Conservation (phyloP, 257 asterid genomes). For the Osmanthus fragrans region DNA sequence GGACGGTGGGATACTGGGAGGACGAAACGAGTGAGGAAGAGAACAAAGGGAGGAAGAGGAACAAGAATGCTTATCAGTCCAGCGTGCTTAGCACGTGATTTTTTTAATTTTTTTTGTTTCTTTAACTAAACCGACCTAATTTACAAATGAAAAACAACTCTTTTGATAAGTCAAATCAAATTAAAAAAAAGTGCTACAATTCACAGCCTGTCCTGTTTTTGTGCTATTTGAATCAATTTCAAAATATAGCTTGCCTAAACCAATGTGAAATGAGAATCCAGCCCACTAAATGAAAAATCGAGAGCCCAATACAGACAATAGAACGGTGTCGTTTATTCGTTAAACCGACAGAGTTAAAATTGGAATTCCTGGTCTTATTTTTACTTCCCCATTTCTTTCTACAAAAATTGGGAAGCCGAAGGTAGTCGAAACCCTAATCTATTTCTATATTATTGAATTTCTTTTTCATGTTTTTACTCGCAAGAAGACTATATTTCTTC, state of each 20-base stretch:
- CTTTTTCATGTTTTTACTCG: background rate
- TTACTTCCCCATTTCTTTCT: background rate
- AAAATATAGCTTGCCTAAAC: background rate
- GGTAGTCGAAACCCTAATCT: background rate
- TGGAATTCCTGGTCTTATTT: background rate
- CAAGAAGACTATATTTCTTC: background rate
- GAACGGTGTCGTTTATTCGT: no score
- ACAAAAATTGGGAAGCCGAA: background rate
- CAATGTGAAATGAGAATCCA: background rate
- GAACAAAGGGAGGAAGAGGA: background rate
- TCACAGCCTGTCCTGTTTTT: background rate
- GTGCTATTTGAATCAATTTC: background rate
- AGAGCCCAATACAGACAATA: no score
- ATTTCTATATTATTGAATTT: background rate
- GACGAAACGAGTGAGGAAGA: constrained; percentile 10
- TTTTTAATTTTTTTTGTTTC: background rate
- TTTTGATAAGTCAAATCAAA: no score
- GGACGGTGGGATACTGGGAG: background rate
- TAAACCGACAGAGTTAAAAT: background rate
- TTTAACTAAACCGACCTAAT: background rate
- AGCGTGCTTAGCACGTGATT: constrained; percentile 28
- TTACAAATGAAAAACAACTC: no score
- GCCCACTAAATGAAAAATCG: no score
- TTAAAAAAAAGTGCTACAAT: no score
- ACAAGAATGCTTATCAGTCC: background rate